Evolutionary conservation across 805 yeast genomes (phyloP), one percentile per base, ranked within the genome.

Genomic region (Kregervanrija pseudodelftensis): DNA sequence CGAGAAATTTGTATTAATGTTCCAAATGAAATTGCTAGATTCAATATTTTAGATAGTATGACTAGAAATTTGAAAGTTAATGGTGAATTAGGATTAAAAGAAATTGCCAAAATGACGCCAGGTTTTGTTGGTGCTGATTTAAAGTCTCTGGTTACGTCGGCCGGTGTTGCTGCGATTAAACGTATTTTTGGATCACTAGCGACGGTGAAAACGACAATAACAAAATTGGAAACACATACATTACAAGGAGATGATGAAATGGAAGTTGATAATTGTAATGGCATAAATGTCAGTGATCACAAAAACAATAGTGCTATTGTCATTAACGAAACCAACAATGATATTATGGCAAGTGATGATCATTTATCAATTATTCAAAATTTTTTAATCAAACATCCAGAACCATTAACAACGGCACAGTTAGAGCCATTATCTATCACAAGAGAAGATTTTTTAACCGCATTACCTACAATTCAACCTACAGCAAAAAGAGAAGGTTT

Each of bases 61-160:
- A 79, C 93, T 1, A 60, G 70, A 22, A 69, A 68, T 30, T 69
- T 93, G 52, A 80, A 82, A 56, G 68, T 88, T 36, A 78, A 77
- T 40, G 90, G 86, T 3, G 76, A 68, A 32, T 77, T 91, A 52
- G 88, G 90, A 53, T 86, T 79, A 60, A 58, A 66, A 37, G 74
- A 76, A 48, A 69, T 93, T 41, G 96, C 98, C 2, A 90, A 90
- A 58, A 69, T 86, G 69, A 93, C 99, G 0, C 97, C 99, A 0
- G 99, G 99, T 12, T 93, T 80, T 64, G 99, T 93, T 2, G 99
- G 98, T 42, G 99, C 99, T 1, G 99, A 93, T 69, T 73, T 93
- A 53, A 88, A 89, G 57, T 95, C 98, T 11, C 72, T 93, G 46
- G 95, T 87, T 1, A 80, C 96, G 0, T 96, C 96, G 3, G 96